A percentile compares a stretch with the other conserved stretches of the same genome.
Evolutionary conservation across 2,329 filamentous ascomycete species (phyloP).

Genomic region (Dactylellina cionopaga): DNA sequence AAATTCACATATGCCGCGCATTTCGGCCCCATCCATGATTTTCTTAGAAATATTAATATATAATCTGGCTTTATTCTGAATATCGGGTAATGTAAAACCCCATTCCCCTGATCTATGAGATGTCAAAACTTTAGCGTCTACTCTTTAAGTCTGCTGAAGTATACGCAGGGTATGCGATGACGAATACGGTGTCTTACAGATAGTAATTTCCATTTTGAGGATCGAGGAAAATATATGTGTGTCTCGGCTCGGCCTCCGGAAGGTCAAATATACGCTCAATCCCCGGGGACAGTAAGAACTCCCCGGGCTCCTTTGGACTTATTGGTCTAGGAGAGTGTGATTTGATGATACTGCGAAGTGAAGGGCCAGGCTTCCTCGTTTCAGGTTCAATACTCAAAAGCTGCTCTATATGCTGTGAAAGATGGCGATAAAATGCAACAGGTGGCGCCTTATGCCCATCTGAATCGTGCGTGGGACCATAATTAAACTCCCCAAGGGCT

Average conservation of each 20-base stretch:
- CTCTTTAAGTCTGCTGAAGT: background rate
- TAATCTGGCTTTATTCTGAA: background rate
- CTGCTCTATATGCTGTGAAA: background rate
- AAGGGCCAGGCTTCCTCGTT: background rate
- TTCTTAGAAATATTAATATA: background rate
- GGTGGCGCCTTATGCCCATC: background rate
- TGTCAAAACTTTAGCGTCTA: background rate
- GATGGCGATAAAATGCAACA: background rate
- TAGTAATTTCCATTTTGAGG: background rate
- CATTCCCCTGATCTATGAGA: background rate
- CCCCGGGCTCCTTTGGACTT: too few relatives aligned
- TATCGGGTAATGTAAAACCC: background rate
- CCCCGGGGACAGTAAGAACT: too few relatives aligned
- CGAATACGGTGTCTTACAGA: background rate
- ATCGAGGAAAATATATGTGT: background rate
- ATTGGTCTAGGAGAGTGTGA: background rate
- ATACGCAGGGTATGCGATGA: background rate
- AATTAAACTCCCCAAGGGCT: background rate
- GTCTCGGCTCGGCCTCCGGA: background rate
- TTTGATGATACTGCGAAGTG: background rate
- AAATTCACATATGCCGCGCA: background rate
- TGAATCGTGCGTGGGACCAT: background rate
- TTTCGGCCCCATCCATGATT: too few relatives aligned
- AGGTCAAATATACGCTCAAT: too few relatives aligned
- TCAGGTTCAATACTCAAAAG: constrained; percentile 7